Percentiles rank a stretch among this genome's conserved stretches.
Evolutionary conservation across 805 yeast species (phyloP).

Genomic region (Candida parachauliodes): DNA sequence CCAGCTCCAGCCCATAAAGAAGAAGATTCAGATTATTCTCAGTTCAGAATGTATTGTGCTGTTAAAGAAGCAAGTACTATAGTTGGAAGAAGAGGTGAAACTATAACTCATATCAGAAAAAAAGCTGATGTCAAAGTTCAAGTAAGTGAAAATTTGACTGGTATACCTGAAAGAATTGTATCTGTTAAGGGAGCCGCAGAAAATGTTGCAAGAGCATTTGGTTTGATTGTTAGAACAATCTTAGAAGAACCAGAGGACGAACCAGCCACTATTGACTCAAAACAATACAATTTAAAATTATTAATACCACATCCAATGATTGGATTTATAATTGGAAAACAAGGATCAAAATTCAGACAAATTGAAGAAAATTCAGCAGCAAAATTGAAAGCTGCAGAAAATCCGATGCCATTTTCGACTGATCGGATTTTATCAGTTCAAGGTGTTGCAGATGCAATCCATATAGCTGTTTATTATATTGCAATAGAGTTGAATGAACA

Average conservation of each 20-base stretch:
- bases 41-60: conserved; percentile 69
- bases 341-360: conserved; percentile 69
- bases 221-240: conserved; percentile 64
- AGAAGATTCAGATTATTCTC: conserved; percentile 59
- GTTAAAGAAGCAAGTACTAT: conserved; percentile 72
- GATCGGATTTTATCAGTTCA: conserved; percentile 67
- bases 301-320: conserved; percentile 75
- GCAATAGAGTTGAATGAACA: conserved; percentile 66
- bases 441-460: conserved; percentile 86
- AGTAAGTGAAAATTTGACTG: conserved; percentile 69
- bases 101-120: conserved; percentile 60
- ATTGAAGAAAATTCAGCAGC: conserved; percentile 84
- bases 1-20: conserved; percentile 41
- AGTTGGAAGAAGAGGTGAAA: conserved; percentile 81
- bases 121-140: conserved; percentile 61
- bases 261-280: conserved; percentile 54
- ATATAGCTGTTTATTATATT: conserved; percentile 74
- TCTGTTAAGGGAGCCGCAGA: conserved; percentile 73
- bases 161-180: conserved; percentile 71
- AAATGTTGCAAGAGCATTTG: conserved; percentile 78
- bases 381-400: conserved; percentile 66
- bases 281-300: conserved; percentile 53
- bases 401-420: conserved; percentile 68
- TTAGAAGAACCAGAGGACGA: conserved; percentile 63
- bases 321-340: conserved; percentile 79